Evolutionary conservation across 208 protist genomes (phyloP).

Genomic region (Leishmania tropica): DNA sequence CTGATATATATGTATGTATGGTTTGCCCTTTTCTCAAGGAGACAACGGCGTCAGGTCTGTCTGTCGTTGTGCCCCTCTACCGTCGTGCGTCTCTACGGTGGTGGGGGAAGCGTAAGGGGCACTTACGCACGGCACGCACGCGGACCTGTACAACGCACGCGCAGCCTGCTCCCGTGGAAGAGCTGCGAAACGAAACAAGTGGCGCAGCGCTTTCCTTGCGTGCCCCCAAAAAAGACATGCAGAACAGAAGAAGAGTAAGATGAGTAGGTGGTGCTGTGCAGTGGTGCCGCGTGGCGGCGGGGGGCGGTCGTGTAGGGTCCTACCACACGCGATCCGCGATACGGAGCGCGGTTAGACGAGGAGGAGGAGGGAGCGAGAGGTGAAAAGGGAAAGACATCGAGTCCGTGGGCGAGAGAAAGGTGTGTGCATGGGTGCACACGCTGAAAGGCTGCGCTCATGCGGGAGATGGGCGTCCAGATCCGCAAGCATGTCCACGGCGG

Average conservation of each 20-base stretch:
- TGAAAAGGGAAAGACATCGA: not conserved
- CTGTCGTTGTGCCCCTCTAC: not conserved
- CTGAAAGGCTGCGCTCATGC: not conserved
- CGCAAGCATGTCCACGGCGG: not conserved
- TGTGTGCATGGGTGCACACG: not conserved
- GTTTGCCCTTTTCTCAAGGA: not conserved
- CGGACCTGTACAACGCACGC: no score
- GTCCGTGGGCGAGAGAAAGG: not conserved
- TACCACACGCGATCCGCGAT: not conserved
- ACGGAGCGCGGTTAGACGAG: not conserved
- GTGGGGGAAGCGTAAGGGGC: not conserved
- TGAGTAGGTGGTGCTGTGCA: not conserved
- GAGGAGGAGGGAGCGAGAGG: not conserved
- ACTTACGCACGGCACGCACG: no score
- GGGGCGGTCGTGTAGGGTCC: not conserved
- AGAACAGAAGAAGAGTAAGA: not conserved
- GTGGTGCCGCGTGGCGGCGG: not conserved
- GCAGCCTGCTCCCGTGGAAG: not conserved
- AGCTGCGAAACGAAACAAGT: not conserved
- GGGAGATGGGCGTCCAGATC: not conserved
- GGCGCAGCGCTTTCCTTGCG: not conserved
- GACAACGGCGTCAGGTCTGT: not conserved
- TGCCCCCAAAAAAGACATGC: not conserved
- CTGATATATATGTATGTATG: not conserved
- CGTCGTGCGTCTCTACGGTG: not conserved